phyloP scores from a whole-genome alignment of 2,329 filamentous ascomycete genomes.

The Fusarium sublunatum region DNA sequence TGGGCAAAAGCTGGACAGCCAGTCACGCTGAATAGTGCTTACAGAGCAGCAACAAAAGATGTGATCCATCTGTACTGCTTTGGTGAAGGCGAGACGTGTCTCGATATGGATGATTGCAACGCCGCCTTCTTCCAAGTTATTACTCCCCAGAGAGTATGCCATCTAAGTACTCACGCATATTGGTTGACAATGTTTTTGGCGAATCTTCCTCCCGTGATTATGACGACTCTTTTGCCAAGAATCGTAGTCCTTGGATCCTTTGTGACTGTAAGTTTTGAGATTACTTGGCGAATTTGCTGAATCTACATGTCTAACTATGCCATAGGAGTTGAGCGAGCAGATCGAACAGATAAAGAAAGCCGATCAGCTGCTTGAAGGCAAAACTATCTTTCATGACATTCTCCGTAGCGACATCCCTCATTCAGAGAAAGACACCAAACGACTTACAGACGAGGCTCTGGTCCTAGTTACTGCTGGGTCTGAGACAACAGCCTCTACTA shows the following conservation, averaged over 20 bases:
- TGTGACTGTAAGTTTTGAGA: slow-evolving; percentile 1
- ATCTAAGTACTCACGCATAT: slow-evolving; percentile 39
- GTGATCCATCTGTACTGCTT: slow-evolving; percentile 37
- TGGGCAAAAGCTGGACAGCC: slow-evolving; percentile 15
- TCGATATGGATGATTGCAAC: slow-evolving; percentile 48
- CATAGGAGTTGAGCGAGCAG: slow-evolving; percentile 13
- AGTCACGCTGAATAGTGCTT: slow-evolving; percentile 11
- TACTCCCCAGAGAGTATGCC: slow-evolving; percentile 20
- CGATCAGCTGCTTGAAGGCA: slow-evolving; percentile 18
- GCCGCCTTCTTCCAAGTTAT: slow-evolving; percentile 44
- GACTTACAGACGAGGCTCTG: slow-evolving; percentile 51
- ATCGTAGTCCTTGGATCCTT: slow-evolving; percentile 15
- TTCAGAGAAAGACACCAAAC: slow-evolving; percentile 48
- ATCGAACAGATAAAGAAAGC: slow-evolving; percentile 22
- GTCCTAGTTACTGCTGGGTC: slow-evolving; percentile 52
- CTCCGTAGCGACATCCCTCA: slow-evolving; percentile 46
- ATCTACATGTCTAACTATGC: background rate
- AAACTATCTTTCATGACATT: slow-evolving; percentile 51
- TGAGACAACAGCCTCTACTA: slow-evolving; percentile 51
- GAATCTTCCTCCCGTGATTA: slow-evolving; percentile 37
- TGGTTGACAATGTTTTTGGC: slow-evolving; percentile 38
- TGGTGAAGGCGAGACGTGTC: slow-evolving; percentile 42
- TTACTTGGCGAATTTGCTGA: background rate
- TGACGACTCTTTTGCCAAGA: slow-evolving; percentile 32
- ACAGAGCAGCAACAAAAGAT: slow-evolving; percentile 33